Evolutionary conservation across 75 land plant species (phyloP).

Genomic region (Sequoiadendron giganteum): DNA sequence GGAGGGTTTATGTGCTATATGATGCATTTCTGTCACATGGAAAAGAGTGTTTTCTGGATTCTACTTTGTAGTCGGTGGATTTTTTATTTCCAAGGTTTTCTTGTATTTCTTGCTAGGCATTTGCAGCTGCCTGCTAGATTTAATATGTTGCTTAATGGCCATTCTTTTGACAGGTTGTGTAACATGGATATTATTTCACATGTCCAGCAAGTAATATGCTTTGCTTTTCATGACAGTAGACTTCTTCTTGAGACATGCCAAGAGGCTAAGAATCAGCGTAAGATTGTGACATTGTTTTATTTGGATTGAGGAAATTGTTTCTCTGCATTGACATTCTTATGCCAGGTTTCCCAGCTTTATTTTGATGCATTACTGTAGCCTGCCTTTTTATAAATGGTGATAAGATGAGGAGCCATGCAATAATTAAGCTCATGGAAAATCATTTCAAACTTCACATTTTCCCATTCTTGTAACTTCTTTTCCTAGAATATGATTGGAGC

Average conservation of each 20-base stretch:
- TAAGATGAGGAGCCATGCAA: background rate
- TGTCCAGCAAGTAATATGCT: constrained; percentile 98
- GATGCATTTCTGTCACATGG: background rate
- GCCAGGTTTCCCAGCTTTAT: background rate
- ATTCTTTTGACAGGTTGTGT: constrained; percentile 67
- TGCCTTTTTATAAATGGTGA: background rate
- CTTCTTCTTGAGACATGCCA: constrained; percentile 95
- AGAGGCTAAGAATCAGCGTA: constrained; percentile 87
- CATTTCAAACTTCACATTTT: background rate
- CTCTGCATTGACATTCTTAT: constrained; percentile 1
- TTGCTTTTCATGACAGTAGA: constrained; percentile 96
- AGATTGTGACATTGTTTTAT: constrained; percentile 97
- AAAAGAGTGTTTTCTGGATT: background rate
- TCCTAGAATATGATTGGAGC: background rate
- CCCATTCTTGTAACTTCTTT: background rate
- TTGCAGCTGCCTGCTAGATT: background rate
- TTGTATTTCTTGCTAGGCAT: background rate
- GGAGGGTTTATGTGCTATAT: background rate
- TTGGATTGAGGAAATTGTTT: constrained; percentile 46
- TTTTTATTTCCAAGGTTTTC: background rate
- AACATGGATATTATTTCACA: constrained; percentile 98
- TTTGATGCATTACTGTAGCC: background rate
- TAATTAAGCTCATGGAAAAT: background rate
- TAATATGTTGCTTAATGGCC: constrained; percentile 1
- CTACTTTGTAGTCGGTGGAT: background rate